Evolutionary conservation across 2,329 filamentous ascomycete genomes (phyloP).

Genomic region (Albophoma yamanashiensis): DNA sequence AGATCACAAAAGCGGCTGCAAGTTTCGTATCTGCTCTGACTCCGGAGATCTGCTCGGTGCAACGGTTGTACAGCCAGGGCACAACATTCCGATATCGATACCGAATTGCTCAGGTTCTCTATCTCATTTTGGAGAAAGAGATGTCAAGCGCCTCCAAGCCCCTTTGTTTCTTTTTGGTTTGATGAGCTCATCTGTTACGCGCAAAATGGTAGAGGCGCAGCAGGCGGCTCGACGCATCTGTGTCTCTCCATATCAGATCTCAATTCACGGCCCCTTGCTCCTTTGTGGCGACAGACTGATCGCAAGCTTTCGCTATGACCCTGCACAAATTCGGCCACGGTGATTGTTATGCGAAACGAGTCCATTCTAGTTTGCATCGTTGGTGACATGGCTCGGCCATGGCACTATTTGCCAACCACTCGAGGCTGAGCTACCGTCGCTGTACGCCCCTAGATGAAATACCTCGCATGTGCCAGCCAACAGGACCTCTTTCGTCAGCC

Average conservation of each 20-base stretch:
- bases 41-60: slow-evolving; percentile 13
- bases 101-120: not conserved
- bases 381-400: not conserved
- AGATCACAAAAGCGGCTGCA: slow-evolving; percentile 19
- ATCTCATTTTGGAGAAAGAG: not conserved
- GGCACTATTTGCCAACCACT: not conserved
- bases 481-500: too few relatives aligned
- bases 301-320: not conserved
- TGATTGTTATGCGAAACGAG: not conserved
- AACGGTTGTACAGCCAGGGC: slow-evolving; percentile 5
- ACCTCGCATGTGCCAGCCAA: too few relatives aligned
- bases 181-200: not conserved
- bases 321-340: not conserved
- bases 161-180: too few relatives aligned
- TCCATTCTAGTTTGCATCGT: too few relatives aligned
- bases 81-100: not conserved
- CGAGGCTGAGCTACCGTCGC: not conserved
- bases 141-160: not conserved
- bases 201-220: not conserved
- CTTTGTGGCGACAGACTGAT: not conserved
- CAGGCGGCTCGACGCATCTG: not conserved
- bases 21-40: slow-evolving; percentile 11
- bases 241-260: not conserved
- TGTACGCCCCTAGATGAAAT: too few relatives aligned
- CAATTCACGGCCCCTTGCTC: not conserved